phyloP scores from a whole-genome alignment of 768 basidiomycete species.

The Hirschioporus abietinus region DNA sequence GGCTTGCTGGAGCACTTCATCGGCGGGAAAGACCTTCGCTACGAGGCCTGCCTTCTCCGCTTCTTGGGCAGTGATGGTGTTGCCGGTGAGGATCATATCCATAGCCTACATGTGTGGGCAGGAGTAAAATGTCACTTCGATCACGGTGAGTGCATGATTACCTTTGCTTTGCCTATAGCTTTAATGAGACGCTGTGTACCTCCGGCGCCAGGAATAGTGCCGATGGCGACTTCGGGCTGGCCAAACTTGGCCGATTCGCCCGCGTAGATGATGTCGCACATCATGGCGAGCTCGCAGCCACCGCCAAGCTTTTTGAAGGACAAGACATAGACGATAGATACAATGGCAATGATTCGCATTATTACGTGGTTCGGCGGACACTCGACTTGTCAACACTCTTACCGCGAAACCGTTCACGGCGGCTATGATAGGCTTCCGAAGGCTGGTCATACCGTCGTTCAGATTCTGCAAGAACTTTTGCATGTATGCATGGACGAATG shows the following conservation, averaged over 20 bases:
- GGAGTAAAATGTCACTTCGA: not conserved
- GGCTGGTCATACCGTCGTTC: conserved; percentile 37
- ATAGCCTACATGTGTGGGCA: conserved; percentile 33
- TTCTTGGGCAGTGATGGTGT: conserved; percentile 38
- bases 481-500: conserved; percentile 41
- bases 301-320: conserved; percentile 35
- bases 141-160: conserved; percentile 9
- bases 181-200: conserved; percentile 39
- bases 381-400: conserved; percentile 13
- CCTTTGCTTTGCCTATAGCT: conserved; percentile 35
- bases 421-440: conserved; percentile 42
- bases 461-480: conserved; percentile 38
- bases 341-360: not conserved
- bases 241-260: conserved; percentile 38
- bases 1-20: conserved; percentile 38
- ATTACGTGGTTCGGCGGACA: not conserved
- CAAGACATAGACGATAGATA: not conserved
- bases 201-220: conserved; percentile 41
- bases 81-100: conserved; percentile 51
- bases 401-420: conserved; percentile 44
- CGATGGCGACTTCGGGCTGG: conserved; percentile 45
- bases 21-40: conserved; percentile 34
- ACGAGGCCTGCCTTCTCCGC: conserved; percentile 46
- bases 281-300: conserved; percentile 45
- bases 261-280: conserved; percentile 40